Conservation (phyloP, 345 rosid species). For the Luvunga scandens region DNA sequence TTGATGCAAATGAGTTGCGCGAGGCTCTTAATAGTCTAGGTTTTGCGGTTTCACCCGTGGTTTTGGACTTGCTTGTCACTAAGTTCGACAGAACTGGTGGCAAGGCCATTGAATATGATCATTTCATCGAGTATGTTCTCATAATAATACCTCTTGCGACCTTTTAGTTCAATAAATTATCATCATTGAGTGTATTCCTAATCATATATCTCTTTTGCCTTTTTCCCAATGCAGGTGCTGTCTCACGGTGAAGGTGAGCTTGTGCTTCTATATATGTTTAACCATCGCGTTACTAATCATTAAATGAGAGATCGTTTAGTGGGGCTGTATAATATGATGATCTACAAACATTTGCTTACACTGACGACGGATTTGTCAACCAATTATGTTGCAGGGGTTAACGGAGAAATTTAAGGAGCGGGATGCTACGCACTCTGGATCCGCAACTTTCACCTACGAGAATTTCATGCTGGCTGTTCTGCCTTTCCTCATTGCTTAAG, state of each 20-base stretch:
- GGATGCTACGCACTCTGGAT: conserved; percentile 63
- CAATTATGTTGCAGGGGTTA: conserved; percentile 54
- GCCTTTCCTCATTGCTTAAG: conserved; percentile 80
- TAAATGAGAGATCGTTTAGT: too few species aligned
- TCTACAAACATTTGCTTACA: not conserved
- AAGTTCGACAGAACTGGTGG: conserved; percentile 88
- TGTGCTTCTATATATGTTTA: conserved; percentile 1
- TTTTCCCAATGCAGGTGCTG: conserved; percentile 67
- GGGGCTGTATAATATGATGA: not conserved
- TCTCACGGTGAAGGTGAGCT: conserved; percentile 83
- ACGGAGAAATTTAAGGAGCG: conserved; percentile 91
- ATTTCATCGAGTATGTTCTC: conserved; percentile 80
- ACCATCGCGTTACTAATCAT: not conserved
- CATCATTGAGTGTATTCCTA: not conserved
- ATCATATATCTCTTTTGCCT: not conserved
- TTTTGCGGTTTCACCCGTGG: conserved; percentile 59
- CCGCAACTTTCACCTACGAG: conserved; percentile 78
- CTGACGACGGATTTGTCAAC: not conserved
- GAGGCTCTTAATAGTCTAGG: conserved; percentile 84
- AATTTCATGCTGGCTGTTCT: conserved; percentile 82
- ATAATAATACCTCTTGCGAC: not conserved
- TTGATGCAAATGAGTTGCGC: conserved; percentile 73
- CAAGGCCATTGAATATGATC: conserved; percentile 84
- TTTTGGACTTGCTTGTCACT: conserved; percentile 72
- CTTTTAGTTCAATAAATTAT: not conserved